Percentiles rank a stretch among this genome's conserved stretches.
phyloP scores from a whole-genome alignment of 2,329 filamentous ascomycete genomes.

The Dactylellina drechsleri region DNA sequence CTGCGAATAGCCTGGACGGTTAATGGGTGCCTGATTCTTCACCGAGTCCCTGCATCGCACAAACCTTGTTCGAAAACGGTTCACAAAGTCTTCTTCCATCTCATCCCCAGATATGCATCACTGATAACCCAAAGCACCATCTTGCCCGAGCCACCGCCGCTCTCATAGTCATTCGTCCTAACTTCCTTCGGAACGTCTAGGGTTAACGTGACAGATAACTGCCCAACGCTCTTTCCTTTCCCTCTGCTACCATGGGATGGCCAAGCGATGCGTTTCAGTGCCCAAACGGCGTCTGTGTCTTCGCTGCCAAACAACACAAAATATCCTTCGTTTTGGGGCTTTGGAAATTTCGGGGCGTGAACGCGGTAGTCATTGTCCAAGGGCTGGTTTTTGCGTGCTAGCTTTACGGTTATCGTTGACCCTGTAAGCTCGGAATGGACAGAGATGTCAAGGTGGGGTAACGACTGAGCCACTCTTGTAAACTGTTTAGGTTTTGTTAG shows the following conservation, averaged over 20 bases:
- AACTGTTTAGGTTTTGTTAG: slow-evolving; percentile 60
- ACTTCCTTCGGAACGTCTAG: slow-evolving; percentile 63
- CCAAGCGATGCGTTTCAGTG: slow-evolving; percentile 88
- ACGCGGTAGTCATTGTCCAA: slow-evolving; percentile 76
- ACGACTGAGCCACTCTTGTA: slow-evolving; percentile 70
- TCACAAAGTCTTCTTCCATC: slow-evolving; percentile 66
- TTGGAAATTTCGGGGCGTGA: slow-evolving; percentile 89
- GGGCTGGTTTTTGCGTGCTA: slow-evolving; percentile 75
- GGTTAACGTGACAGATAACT: slow-evolving; percentile 63
- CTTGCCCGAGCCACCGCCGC: slow-evolving; percentile 66
- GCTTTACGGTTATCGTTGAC: slow-evolving; percentile 70
- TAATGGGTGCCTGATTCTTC: slow-evolving; percentile 5
- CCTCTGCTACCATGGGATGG: slow-evolving; percentile 58
- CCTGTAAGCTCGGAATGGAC: slow-evolving; percentile 70
- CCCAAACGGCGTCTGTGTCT: slow-evolving; percentile 78
- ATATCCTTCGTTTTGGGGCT: slow-evolving; percentile 92
- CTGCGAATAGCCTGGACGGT: background rate
- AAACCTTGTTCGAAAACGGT: background rate
- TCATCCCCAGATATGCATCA: slow-evolving; percentile 85
- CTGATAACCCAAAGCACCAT: slow-evolving; percentile 82
- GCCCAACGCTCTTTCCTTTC: slow-evolving; percentile 58
- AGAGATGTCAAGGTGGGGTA: slow-evolving; percentile 76
- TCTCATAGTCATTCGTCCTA: slow-evolving; percentile 59
- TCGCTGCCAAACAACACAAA: slow-evolving; percentile 81
- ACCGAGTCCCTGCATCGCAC: background rate